Conservation (phyloP, 805 yeast genomes). For the Suhomyces faveliae region DNA sequence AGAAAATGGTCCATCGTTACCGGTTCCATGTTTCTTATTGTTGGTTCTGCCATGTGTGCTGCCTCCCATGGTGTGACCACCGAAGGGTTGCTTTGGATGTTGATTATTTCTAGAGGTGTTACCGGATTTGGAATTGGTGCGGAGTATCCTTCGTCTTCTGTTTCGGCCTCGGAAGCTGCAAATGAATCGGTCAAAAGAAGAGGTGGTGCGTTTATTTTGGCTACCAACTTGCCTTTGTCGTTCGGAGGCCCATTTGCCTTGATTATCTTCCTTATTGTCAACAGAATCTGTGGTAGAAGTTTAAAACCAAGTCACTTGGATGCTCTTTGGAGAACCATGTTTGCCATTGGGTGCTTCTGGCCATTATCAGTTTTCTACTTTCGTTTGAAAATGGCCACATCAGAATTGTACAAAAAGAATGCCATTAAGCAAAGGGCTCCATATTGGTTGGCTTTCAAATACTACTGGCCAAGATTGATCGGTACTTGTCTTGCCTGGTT, state of each 20-base stretch:
- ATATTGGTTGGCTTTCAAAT: constrained; percentile 58
- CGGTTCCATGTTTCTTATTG: constrained; percentile 58
- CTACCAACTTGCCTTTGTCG: constrained; percentile 70
- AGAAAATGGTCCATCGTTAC: constrained; percentile 69
- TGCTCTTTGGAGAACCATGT: constrained; percentile 69
- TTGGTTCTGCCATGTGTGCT: constrained; percentile 66
- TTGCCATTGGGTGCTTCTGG: constrained; percentile 64
- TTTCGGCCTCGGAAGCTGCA: constrained; percentile 71
- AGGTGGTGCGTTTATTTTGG: constrained; percentile 64
- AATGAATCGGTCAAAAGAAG: constrained; percentile 62
- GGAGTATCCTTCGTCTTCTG: constrained; percentile 69
- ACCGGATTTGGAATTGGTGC: constrained; percentile 81
- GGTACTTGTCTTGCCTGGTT: constrained; percentile 81
- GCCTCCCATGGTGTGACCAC: constrained; percentile 61
- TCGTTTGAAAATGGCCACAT: constrained; percentile 66
- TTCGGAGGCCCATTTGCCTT: constrained; percentile 80
- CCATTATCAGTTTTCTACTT: constrained; percentile 72
- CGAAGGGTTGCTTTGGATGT: constrained; percentile 76
- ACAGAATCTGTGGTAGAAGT: constrained; percentile 38
- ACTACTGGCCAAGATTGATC: constrained; percentile 63
- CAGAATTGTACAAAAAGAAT: constrained; percentile 59
- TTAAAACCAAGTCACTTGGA: constrained; percentile 35
- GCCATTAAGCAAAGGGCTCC: constrained; percentile 57
- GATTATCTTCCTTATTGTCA: constrained; percentile 64
- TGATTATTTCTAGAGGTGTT: constrained; percentile 69